A percentile compares a stretch with the other conserved stretches of the same genome.
Conservation (phyloP, 305 asterid genomes). For the Fraxinus platypoda region DNA sequence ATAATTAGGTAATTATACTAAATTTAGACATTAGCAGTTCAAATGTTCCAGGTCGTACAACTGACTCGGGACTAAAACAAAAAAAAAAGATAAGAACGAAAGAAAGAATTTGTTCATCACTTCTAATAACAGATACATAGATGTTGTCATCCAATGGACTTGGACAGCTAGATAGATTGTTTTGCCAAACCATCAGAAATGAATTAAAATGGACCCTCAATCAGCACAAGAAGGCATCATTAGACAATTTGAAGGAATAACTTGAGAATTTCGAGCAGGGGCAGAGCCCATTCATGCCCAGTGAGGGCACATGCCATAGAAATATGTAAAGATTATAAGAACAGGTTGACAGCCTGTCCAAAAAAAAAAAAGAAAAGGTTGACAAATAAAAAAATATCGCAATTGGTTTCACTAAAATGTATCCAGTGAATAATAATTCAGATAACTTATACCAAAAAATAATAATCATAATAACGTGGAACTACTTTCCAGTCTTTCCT, state of each 20-base stretch:
- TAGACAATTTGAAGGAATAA: neutral
- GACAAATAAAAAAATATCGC: neutral
- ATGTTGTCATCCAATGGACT: neutral
- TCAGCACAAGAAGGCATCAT: neutral
- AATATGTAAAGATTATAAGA: neutral
- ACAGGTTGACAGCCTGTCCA: neutral
- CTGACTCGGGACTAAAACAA: neutral
- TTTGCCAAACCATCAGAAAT: neutral
- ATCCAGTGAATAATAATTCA: neutral
- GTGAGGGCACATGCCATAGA: neutral
- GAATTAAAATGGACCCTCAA: neutral
- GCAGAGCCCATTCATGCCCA: neutral
- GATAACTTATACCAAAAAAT: neutral
- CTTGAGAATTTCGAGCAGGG: neutral
- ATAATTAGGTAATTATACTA: neutral
- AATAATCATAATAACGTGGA: neutral
- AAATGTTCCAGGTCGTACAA: neutral
- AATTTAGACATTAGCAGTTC: neutral
- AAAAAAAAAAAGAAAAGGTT: neutral
- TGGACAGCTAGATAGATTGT: neutral
- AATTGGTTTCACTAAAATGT: neutral
- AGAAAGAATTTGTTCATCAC: neutral
- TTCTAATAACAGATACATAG: neutral
- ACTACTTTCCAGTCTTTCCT: neutral
- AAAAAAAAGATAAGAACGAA: neutral